These are phyloP conservation scores for Mycena venus DNA, from an alignment of 768 basidiomycete species.

Conservation along the genomic window DNA sequence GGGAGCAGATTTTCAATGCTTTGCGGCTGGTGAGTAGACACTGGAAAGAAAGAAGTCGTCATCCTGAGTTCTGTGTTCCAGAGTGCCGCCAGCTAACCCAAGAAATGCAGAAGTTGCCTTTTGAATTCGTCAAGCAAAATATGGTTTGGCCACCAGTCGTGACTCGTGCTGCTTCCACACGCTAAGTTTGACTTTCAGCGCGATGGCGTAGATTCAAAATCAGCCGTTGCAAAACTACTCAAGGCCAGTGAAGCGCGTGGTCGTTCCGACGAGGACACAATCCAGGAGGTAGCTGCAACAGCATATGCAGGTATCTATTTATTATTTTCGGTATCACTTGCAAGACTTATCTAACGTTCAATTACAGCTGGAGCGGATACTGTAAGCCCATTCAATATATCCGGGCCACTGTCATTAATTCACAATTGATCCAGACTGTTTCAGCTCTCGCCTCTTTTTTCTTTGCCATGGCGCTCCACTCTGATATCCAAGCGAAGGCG, in stretches of 20 bases:
- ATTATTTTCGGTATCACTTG: too few species aligned
- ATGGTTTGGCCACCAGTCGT: slow-evolving; percentile 11
- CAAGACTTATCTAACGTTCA: too few species aligned
- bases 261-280: slow-evolving; percentile 30
- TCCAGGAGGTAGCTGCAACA: slow-evolving; percentile 47
- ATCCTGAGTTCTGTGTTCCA: background rate
- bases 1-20: slow-evolving; percentile 43
- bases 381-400: slow-evolving; percentile 5
- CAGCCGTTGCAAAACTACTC: slow-evolving; percentile 25
- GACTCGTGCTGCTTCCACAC: background rate
- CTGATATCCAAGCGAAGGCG: slow-evolving; percentile 40
- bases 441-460: slow-evolving; percentile 40
- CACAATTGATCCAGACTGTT: slow-evolving; percentile 32
- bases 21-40: slow-evolving; percentile 28
- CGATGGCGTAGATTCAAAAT: slow-evolving; percentile 7
- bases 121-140: slow-evolving; percentile 17
- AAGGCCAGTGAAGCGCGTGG: slow-evolving; percentile 1
- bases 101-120: slow-evolving; percentile 18
- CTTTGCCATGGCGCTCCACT: slow-evolving; percentile 42
- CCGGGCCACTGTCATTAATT: background rate
- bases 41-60: too few species aligned
- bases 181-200: background rate
- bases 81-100: slow-evolving; percentile 14
- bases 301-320: slow-evolving; percentile 40
- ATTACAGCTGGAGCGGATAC: slow-evolving; percentile 34